These are phyloP conservation scores for Magnolia officinalis DNA, from an alignment of 164 flowering plant species.

Conservation along the genomic window DNA sequence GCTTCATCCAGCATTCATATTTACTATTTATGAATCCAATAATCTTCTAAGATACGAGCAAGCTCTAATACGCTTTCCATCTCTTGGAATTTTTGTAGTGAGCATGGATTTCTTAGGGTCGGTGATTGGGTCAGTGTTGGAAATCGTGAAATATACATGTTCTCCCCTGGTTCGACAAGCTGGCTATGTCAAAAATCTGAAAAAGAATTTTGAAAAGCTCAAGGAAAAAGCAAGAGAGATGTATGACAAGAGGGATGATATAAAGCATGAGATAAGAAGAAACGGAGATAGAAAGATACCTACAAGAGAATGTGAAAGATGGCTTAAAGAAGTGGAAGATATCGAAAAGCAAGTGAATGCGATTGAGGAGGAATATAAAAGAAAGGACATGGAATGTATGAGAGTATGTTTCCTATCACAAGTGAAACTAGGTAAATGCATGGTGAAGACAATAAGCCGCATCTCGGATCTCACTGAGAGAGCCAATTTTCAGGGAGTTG, in stretches of 20 bases:
- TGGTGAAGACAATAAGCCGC: background rate
- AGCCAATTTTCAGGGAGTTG: background rate
- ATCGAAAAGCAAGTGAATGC: background rate
- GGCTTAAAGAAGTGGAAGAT: background rate
- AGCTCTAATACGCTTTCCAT: background rate
- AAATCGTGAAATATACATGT: too few species aligned
- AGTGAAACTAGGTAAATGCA: background rate
- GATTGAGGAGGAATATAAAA: background rate
- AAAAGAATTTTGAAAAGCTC: background rate
- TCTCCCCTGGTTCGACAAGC: background rate
- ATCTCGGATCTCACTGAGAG: background rate
- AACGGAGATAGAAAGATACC: background rate
- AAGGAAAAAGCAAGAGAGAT: slow-evolving; percentile 1
- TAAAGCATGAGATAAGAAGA: background rate
- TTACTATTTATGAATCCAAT: too few species aligned
- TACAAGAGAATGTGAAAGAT: background rate
- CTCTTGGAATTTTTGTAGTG: background rate
- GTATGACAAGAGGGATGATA: slow-evolving; percentile 6
- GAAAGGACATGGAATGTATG: background rate
- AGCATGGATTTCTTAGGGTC: background rate
- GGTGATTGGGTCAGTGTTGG: too few species aligned
- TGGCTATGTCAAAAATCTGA: background rate
- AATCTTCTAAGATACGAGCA: too few species aligned
- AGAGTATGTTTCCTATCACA: background rate
- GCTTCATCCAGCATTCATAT: too few species aligned